A percentile compares a stretch with the other conserved stretches of the same genome.
phyloP scores from a whole-genome alignment of 192 early-diverging fungal species.

The Coemansia sp. region DNA sequence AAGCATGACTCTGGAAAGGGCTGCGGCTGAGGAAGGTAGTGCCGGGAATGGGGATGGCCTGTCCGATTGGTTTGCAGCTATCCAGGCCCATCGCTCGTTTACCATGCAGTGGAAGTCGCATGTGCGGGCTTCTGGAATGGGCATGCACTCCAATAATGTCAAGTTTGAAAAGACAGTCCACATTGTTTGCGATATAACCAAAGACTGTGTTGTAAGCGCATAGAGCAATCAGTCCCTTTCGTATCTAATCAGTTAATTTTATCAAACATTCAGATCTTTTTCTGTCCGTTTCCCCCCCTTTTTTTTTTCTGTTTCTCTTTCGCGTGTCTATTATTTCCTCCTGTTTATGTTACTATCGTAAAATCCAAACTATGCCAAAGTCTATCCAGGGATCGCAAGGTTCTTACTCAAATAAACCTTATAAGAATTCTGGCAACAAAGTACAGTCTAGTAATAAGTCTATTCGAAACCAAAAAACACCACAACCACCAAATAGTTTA shows the following conservation, averaged over 20 bases:
- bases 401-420: background rate
- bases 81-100: slow-evolving; percentile 30
- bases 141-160: slow-evolving; percentile 36
- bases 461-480: background rate
- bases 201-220: slow-evolving; percentile 27
- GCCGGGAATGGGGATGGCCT: slow-evolving; percentile 9
- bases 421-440: background rate
- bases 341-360: background rate
- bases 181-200: slow-evolving; percentile 23
- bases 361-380: slow-evolving; percentile 11
- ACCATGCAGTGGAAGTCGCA: slow-evolving; percentile 48
- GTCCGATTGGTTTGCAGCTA: slow-evolving; percentile 38
- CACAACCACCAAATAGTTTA: slow-evolving; percentile 23
- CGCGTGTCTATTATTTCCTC: background rate
- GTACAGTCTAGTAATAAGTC: background rate
- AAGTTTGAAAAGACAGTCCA: slow-evolving; percentile 44
- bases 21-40: slow-evolving; percentile 6
- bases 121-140: slow-evolving; percentile 37
- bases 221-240: background rate
- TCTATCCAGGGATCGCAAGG: background rate
- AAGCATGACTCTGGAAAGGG: slow-evolving; percentile 11
- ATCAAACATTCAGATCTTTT: background rate
- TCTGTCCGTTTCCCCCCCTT: background rate
- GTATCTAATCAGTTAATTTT: background rate
- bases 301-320: slow-evolving; percentile 7